Base-by-base conservation (phyloP, 352 stramenopile species). In the Globisporangium spiculum region DNA sequence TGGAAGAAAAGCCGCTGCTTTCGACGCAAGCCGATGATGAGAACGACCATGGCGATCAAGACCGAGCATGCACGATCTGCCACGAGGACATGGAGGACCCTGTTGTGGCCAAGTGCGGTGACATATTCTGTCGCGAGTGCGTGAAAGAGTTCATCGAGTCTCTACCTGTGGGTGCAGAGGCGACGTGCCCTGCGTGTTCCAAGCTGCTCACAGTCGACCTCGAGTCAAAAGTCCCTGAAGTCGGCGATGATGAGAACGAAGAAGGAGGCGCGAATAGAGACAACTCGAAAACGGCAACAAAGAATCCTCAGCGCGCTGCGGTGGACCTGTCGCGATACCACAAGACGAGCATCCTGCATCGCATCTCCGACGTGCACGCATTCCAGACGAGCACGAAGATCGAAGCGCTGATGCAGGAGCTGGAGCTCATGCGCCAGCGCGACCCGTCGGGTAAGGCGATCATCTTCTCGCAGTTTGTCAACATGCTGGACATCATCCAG, bases 401-500 rank as follows among this genome's bases (percentile, higher is more conserved):
- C 59, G 97, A 99, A 79, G 97, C 97, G 4, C 72, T 99, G 6
- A 97, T 99, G 75, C 83, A 99, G 70, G 97, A 99, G 72, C 75
- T 99, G 0, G 85, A 98, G 57, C 74, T 89, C 38, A 99, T 99
- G 96, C 84, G 95, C 26, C 57, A 85, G 63, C 83, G 84, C 0
- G 97, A 98, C 72, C 93, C 93, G 12, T 97, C 94, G 1, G 95
- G 91, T 56, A 99, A 99, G 81, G 97, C 97, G 1, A 98, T 99
- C 57, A 96, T 99, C 10, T 99, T 99, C 68, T 98, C 91, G 4
- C 88, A 98, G 75, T 99, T 99, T 80, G 97, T 99, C 24, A 99
- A 99, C 68, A 99, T 99, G 97, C 88, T 99, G 3, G 97, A 99
- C 76, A 89, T 99, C 16, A 96, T 99, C 69, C 89, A 99, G 65